Conservation (phyloP, 495 filamentous ascomycete species). For the Podospora didyma region DNA sequence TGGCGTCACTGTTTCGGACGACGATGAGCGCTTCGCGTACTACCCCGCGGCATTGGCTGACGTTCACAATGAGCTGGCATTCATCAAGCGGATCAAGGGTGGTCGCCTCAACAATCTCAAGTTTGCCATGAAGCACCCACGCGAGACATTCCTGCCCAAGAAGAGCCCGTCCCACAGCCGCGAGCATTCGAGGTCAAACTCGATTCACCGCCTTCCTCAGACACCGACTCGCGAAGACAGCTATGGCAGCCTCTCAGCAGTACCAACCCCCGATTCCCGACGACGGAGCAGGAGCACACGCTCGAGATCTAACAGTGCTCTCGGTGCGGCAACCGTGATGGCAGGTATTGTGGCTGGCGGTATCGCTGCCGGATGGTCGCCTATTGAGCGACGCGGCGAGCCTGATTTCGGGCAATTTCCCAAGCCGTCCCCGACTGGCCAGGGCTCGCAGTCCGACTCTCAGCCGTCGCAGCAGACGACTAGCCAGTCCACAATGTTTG, state of each 20-base stretch:
- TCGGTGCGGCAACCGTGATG: constrained; percentile 81
- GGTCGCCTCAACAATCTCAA: constrained; percentile 84
- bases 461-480: constrained; percentile 24
- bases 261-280: constrained; percentile 68
- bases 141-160: constrained; percentile 65
- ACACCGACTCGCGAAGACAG: constrained; percentile 62
- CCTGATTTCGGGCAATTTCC: constrained; percentile 25
- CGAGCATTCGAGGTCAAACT: constrained; percentile 64
- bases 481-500: constrained; percentile 18
- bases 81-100: constrained; percentile 87
- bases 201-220: constrained; percentile 49
- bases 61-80: constrained; percentile 75
- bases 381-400: constrained; percentile 55
- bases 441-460: constrained; percentile 8
- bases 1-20: constrained; percentile 65
- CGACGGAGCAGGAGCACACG: constrained; percentile 62
- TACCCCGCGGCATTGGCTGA: constrained; percentile 71
- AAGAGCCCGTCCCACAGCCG: constrained; percentile 63
- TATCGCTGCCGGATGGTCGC: constrained; percentile 81
- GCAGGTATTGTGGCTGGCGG: constrained; percentile 84
- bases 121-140: constrained; percentile 77
- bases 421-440: constrained; percentile 4
- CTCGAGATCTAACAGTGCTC: constrained; percentile 81
- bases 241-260: constrained; percentile 46
- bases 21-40: constrained; percentile 63